Conservation (phyloP, 305 asterid genomes). For the Fraxinus greggii region DNA sequence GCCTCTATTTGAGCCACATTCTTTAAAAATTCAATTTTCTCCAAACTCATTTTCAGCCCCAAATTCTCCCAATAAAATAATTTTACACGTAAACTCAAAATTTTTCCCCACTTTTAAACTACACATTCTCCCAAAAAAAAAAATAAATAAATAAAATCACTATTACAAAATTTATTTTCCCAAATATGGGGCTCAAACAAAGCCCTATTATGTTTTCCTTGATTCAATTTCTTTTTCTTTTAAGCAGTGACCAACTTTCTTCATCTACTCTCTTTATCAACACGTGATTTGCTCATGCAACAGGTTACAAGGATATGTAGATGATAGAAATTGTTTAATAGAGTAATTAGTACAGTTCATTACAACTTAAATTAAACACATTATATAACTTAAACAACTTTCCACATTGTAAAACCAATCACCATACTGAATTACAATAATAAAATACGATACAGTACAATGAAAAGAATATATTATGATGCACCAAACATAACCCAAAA, state of each 20-base stretch:
- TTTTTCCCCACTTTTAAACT: no score
- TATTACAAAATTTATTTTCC: no score
- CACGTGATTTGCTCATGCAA: neutral
- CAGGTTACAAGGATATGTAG: neutral
- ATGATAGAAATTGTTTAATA: neutral
- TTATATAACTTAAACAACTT: neutral
- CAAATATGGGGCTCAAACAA: no score
- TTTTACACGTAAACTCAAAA: no score
- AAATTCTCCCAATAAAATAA: no score
- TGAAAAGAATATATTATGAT: neutral
- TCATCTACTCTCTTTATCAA: neutral
- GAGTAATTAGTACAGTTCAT: neutral
- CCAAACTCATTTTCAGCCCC: no score
- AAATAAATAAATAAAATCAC: no score
- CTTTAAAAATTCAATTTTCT: no score
- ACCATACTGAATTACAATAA: neutral
- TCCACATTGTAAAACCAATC: neutral
- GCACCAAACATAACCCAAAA: neutral
- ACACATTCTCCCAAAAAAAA: no score
- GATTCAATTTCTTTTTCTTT: neutral
- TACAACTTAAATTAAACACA: neutral
- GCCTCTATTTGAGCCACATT: no score
- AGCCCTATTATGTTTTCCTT: neutral
- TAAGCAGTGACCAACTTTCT: neutral
- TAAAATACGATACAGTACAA: neutral